Evolutionary conservation across 345 rosid genomes (phyloP), one percentile per base, ranked within the genome.

Genomic region (Gossypium stocksii): DNA sequence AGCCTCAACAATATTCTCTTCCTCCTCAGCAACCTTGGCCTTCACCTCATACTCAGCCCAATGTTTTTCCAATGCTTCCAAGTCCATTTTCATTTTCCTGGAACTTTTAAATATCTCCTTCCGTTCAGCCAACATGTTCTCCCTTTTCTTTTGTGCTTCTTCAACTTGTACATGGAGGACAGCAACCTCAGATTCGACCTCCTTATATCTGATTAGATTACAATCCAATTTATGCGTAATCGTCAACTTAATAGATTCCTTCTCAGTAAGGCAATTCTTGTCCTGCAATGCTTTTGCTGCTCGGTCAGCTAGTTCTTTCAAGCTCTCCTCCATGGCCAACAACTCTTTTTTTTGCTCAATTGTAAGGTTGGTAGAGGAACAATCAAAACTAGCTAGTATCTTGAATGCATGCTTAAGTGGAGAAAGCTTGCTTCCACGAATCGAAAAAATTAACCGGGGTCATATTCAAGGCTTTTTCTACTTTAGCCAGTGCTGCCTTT

Each of bases 11-110:
- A 0, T 52, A 7, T 17, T 52, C 2, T 52, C 56, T 22, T 70
- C 73, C 22, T 52, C 73, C 59, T 70, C 61, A 9, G 61, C 73
- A 70, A 10, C 48, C 61, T 23, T 52, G 44, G 57, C 48, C 2
- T 53, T 29, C 1, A 46, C 73, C 48, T 29, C 73, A 51, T 53
- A 70, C 3, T 70, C 73, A 0, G 48, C 48, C 12, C 12, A 48
- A 2, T 46, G 12, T 41, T 49, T 49, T 23, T 7, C 15, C 49
- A 65, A 4, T 43, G 70, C 52, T 19, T 65, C 52, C 70, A 65
- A 13, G 52, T 65, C 51, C 17, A 3, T 16, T 48, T 67, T 67
- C 22, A 67, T 1, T 51, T 48, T 53, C 43, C 3, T 3, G 14
- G 72, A 46, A 23, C 17, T 22, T 15, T 3, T 23, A 3, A 68